Evolutionary conservation across 495 filamentous ascomycete genomes (phyloP).

Genomic region (Penicillium tannophilum): DNA sequence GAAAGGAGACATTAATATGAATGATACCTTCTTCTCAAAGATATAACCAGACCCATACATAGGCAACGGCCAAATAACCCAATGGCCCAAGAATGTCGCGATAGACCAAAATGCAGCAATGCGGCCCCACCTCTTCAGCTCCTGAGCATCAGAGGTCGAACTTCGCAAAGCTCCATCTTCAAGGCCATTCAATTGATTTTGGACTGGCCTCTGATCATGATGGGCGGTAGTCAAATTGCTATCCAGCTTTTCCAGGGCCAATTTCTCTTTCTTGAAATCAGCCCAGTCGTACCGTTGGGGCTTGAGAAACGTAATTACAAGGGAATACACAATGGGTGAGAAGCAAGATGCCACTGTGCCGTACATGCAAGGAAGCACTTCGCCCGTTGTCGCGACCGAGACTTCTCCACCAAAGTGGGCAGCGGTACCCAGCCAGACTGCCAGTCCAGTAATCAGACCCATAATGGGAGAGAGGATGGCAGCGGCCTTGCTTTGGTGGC

Average conservation of each 20-base stretch:
- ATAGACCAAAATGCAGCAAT: constrained; percentile 41
- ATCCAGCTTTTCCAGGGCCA: constrained; percentile 35
- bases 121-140: constrained; percentile 39
- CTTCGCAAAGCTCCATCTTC: constrained; percentile 14
- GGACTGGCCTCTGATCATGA: not conserved
- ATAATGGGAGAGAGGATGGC: constrained; percentile 48
- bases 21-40: constrained; percentile 32
- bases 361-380: constrained; percentile 45
- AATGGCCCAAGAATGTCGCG: constrained; percentile 42
- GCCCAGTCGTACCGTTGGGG: constrained; percentile 42
- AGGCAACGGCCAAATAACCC: constrained; percentile 44
- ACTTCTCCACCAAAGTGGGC: constrained; percentile 44
- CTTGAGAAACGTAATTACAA: constrained; percentile 34
- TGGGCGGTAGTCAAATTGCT: constrained; percentile 28
- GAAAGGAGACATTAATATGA: not conserved
- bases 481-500: constrained; percentile 43
- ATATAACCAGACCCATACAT: constrained; percentile 45
- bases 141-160: constrained; percentile 21
- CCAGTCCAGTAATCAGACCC: constrained; percentile 44
- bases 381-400: constrained; percentile 47
- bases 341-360: constrained; percentile 44
- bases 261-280: constrained; percentile 38
- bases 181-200: not conserved
- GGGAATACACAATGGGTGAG: constrained; percentile 39
- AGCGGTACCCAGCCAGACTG: constrained; percentile 51